phyloP scores from a whole-genome alignment of 371 early-diverging fungal species.

The Mortierella sp. region DNA sequence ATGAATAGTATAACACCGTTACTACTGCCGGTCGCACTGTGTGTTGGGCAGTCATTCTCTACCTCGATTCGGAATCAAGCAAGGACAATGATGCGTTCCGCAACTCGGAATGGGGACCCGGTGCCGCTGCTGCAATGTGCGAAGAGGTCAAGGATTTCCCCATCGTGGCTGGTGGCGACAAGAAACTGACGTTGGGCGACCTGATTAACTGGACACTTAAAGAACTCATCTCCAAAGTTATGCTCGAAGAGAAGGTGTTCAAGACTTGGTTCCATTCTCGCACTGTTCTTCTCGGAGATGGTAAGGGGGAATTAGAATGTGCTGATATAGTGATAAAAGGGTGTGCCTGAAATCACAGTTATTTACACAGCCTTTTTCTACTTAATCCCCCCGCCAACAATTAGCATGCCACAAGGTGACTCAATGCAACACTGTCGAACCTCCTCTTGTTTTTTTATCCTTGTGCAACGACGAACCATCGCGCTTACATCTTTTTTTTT shows the following conservation, averaged over 20 bases:
- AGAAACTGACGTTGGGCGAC: conserved; percentile 23
- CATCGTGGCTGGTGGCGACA: not conserved
- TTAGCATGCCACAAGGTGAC: not conserved
- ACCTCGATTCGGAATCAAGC: conserved; percentile 32
- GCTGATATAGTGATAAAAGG: too few relatives aligned
- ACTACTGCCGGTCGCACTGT: conserved; percentile 36
- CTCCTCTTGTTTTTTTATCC: not conserved
- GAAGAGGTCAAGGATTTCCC: conserved; percentile 36
- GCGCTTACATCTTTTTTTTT: not conserved
- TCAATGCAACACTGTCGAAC: too few relatives aligned
- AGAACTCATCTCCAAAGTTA: conserved; percentile 34
- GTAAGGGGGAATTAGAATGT: not conserved
- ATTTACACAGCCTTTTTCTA: not conserved
- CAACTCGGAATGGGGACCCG: conserved; percentile 41
- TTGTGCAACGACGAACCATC: not conserved
- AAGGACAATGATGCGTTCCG: conserved; percentile 32
- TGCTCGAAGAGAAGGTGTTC: conserved; percentile 33
- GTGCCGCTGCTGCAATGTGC: conserved; percentile 36
- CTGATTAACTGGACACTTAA: conserved; percentile 28
- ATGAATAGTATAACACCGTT: conserved; percentile 30
- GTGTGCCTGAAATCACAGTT: too few relatives aligned
- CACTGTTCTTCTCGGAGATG: conserved; percentile 37
- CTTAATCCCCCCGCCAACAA: not conserved
- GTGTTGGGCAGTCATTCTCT: conserved; percentile 30
- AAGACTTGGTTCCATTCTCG: conserved; percentile 37